Conservation (phyloP, 495 filamentous ascomycete species). For the Penicillium cosmopolitanum region DNA sequence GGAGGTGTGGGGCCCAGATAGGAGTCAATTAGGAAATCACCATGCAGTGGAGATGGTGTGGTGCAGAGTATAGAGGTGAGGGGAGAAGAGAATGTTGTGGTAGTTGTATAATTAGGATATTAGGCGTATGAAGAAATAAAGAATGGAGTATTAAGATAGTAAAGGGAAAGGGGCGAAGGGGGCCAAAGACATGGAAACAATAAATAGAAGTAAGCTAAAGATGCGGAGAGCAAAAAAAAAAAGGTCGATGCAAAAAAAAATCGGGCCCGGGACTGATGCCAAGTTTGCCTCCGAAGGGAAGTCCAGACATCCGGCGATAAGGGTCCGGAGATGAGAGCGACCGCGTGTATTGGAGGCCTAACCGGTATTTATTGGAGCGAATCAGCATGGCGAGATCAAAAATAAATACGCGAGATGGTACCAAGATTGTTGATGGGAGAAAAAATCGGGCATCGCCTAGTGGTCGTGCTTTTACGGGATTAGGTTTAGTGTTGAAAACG, state of each 20-base stretch:
- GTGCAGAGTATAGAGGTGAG: slow-evolving; percentile 7
- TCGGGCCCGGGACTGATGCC: slow-evolving; percentile 14
- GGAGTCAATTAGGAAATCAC: slow-evolving; percentile 18
- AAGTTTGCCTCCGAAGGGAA: slow-evolving; percentile 20
- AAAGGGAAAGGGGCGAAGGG: slow-evolving; percentile 11
- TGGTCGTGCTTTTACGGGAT: slow-evolving; percentile 6
- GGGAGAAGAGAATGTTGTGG: slow-evolving; percentile 3
- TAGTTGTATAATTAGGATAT: slow-evolving; percentile 7
- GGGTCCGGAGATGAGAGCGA: slow-evolving; percentile 7
- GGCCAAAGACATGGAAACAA: slow-evolving; percentile 2
- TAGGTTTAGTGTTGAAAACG: not conserved
- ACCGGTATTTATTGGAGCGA: not conserved
- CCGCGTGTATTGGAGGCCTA: slow-evolving; percentile 4
- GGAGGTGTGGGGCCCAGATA: slow-evolving; percentile 13
- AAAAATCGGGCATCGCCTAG: too few species aligned
- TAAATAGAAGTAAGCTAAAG: not conserved
- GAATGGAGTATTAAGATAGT: slow-evolving; percentile 8
- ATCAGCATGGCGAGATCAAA: not conserved
- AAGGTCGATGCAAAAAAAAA: slow-evolving; percentile 10
- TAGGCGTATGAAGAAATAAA: slow-evolving; percentile 2
- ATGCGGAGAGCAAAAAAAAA: slow-evolving; percentile 9
- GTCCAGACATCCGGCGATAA: slow-evolving; percentile 18
- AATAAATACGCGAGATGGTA: not conserved
- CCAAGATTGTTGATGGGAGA: not conserved
- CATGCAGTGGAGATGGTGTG: slow-evolving; percentile 17